Conservation (phyloP, 1,139 yeast species). For the Blastobotrys persicus region DNA sequence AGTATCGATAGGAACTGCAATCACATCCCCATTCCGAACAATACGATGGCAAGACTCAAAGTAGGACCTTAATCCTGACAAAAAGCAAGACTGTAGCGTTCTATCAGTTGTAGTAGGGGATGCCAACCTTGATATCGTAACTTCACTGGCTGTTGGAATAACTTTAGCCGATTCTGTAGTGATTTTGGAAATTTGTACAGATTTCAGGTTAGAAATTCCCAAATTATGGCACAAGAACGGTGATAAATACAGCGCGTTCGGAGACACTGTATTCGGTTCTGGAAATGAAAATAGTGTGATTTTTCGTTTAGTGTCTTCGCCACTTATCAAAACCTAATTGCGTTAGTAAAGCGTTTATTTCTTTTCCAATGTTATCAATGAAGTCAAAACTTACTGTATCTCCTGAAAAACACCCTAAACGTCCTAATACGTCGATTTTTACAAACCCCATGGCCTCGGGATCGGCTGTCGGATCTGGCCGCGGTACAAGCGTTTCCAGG, state of each 20-base stretch:
- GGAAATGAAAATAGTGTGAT: constrained; percentile 57
- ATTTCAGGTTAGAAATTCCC: constrained; percentile 34
- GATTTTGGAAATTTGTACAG: not conserved
- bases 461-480: constrained; percentile 37
- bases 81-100: constrained; percentile 61
- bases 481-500: constrained; percentile 29
- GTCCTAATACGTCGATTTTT: constrained; percentile 51
- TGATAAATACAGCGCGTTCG: constrained; percentile 52
- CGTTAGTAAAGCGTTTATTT: constrained; percentile 3
- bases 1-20: constrained; percentile 79
- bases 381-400: constrained; percentile 47
- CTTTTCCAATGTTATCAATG: constrained; percentile 15
- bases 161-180: not conserved
- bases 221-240: constrained; percentile 63
- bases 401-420: constrained; percentile 65
- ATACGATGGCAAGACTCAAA: constrained; percentile 61
- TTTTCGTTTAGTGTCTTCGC: constrained; percentile 29
- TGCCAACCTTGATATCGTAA: constrained; percentile 64
- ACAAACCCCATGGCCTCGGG: constrained; percentile 53
- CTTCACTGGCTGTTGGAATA: constrained; percentile 45
- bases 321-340: constrained; percentile 16
- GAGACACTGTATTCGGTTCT: constrained; percentile 55
- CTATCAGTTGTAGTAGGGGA: constrained; percentile 71
- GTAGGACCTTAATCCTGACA: constrained; percentile 58
- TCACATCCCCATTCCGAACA: constrained; percentile 58